Evolutionary conservation across 345 rosid species (phyloP).

Genomic region (Laguncularia racemosa): DNA sequence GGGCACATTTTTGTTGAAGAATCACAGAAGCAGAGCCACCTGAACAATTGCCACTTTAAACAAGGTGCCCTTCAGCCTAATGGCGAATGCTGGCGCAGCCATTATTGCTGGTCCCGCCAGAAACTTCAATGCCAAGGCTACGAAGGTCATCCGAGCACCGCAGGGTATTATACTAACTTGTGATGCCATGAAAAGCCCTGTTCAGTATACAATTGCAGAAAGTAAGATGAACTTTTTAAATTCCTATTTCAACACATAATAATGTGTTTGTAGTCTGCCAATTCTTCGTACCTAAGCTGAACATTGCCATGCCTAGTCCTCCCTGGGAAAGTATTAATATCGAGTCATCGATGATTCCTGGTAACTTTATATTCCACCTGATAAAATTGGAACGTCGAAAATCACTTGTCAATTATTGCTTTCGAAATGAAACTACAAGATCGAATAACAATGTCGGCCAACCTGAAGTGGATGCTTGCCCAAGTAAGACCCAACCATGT

Average conservation of each 20-base stretch:
- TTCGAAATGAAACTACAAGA: not conserved
- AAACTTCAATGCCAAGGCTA: constrained; percentile 57
- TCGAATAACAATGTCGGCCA: constrained; percentile 1
- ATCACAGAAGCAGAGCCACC: constrained; percentile 22
- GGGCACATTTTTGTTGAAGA: not conserved
- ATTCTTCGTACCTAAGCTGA: constrained; percentile 64
- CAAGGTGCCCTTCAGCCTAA: constrained; percentile 36
- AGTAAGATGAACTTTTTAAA: not conserved
- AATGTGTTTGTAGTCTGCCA: too few relatives aligned
- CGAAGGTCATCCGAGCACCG: constrained; percentile 44
- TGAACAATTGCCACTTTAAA: constrained; percentile 62
- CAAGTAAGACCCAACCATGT: constrained; percentile 59
- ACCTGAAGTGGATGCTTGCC: constrained; percentile 84
- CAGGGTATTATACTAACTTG: constrained; percentile 63
- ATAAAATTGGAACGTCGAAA: constrained; percentile 5
- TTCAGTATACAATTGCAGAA: constrained; percentile 1
- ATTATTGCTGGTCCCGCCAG: constrained; percentile 62
- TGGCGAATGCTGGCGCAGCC: constrained; percentile 47
- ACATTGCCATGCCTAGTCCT: constrained; percentile 98
- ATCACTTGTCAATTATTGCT: not conserved
- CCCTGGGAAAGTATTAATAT: constrained; percentile 63
- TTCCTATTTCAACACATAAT: too few relatives aligned
- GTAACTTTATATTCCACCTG: constrained; percentile 65
- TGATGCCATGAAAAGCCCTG: constrained; percentile 89
- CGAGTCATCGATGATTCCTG: constrained; percentile 54